phyloP scores from a whole-genome alignment of 495 filamentous ascomycete genomes.

The Chaetomium tenue region DNA sequence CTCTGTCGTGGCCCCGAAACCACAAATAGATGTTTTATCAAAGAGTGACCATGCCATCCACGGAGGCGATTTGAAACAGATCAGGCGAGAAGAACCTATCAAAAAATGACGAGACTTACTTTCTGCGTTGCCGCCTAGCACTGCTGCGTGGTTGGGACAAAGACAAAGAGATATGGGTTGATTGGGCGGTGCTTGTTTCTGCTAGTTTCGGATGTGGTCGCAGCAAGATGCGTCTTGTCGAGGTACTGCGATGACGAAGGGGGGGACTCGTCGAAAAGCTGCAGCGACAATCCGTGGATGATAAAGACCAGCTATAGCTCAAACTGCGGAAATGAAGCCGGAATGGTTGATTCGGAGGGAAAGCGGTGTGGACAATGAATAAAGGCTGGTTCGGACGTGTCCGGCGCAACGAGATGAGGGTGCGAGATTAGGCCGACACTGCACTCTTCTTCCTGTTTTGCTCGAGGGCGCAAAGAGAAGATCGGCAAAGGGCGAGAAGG shows the following conservation, averaged over 20 bases:
- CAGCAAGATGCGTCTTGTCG: neutral
- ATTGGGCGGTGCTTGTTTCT: neutral
- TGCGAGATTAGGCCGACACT: slow-evolving; percentile 15
- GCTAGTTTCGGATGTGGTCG: neutral
- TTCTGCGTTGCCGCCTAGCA: neutral
- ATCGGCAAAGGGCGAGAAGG: neutral
- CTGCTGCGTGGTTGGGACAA: neutral
- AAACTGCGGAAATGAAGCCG: slow-evolving; percentile 6
- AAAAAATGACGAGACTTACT: slow-evolving; percentile 11
- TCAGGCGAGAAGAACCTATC: neutral
- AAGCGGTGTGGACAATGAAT: slow-evolving; percentile 21
- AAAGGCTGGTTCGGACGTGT: slow-evolving; percentile 16
- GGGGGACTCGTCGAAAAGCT: slow-evolving; percentile 3
- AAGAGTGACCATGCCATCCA: neutral
- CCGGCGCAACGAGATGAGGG: slow-evolving; percentile 16
- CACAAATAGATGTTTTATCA: neutral
- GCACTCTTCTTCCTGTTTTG: neutral
- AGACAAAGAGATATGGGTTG: neutral
- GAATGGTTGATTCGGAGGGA: slow-evolving; percentile 10
- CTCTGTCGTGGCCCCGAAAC: neutral
- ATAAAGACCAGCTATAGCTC: slow-evolving; percentile 17
- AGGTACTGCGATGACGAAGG: neutral
- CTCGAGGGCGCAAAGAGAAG: neutral
- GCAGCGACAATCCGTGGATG: slow-evolving; percentile 5
- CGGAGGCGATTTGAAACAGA: neutral